A percentile compares a stretch with the other conserved stretches of the same genome.
These are phyloP conservation scores for Yarrowia divulgata DNA, from an alignment of 805 yeast species.

Conservation along the genomic window DNA sequence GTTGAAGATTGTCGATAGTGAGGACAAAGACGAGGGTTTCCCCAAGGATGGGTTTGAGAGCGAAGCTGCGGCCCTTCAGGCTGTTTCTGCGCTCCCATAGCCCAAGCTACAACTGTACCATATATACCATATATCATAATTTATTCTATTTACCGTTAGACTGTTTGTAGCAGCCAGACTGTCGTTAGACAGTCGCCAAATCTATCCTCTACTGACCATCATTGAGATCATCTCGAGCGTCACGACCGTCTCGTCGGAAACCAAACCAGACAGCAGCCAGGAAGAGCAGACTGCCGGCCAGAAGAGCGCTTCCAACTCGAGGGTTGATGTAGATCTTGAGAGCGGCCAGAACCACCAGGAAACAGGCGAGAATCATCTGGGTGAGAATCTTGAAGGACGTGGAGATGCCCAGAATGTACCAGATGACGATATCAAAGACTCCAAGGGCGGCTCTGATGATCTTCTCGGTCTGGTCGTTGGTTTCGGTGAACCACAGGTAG, in stretches of 20 bases:
- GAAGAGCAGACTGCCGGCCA: constrained; percentile 13
- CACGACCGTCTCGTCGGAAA: constrained; percentile 22
- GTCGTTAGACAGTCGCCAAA: not conserved
- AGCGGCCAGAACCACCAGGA: constrained; percentile 21
- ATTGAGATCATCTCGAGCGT: constrained; percentile 20
- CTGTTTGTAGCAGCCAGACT: not conserved
- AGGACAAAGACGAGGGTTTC: constrained; percentile 26
- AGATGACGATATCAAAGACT: constrained; percentile 31
- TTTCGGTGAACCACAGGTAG: constrained; percentile 29
- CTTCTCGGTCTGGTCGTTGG: constrained; percentile 34
- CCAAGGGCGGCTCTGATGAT: constrained; percentile 21
- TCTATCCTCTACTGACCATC: not conserved
- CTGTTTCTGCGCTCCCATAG: constrained; percentile 2
- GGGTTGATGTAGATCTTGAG: constrained; percentile 35
- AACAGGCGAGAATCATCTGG: constrained; percentile 32
- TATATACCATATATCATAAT: constrained; percentile 2
- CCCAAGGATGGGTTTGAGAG: constrained; percentile 14
- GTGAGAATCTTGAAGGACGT: constrained; percentile 31
- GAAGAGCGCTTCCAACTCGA: constrained; percentile 7
- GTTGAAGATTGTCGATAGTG: constrained; percentile 43
- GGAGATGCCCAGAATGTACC: constrained; percentile 35
- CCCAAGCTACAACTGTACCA: constrained; percentile 3
- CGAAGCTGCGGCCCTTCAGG: constrained; percentile 4
- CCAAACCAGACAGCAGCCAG: constrained; percentile 26
- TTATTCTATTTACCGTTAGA: constrained; percentile 18